These are phyloP conservation scores for Zychaea mexicana DNA, from an alignment of 371 early-diverging fungal genomes.

Conservation along the genomic window DNA sequence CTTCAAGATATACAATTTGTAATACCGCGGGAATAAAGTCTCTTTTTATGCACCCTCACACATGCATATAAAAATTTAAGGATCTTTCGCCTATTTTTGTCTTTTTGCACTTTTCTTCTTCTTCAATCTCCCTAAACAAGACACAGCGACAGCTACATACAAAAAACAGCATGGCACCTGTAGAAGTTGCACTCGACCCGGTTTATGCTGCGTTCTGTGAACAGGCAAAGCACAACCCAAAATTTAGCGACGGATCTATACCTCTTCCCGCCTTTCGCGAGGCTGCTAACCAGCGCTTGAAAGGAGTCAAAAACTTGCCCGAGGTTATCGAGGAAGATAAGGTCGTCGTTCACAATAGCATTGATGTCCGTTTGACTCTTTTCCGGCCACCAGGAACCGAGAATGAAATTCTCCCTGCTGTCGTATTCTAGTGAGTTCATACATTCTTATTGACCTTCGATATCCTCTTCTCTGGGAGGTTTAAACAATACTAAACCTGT, in stretches of 20 bases:
- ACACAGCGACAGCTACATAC: too few relatives aligned
- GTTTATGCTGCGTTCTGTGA: constrained; percentile 8
- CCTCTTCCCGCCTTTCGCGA: not conserved
- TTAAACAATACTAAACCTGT: too few relatives aligned
- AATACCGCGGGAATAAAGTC: too few relatives aligned
- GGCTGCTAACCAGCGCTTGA: not conserved
- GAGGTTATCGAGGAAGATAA: constrained; percentile 2
- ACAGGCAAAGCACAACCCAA: not conserved
- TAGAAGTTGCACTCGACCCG: constrained; percentile 1
- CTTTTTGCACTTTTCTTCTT: too few relatives aligned
- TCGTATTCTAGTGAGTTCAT: constrained; percentile 17
- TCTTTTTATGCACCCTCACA: too few relatives aligned
- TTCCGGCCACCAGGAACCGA: constrained; percentile 20
- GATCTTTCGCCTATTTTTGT: too few relatives aligned
- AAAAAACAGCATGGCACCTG: not conserved
- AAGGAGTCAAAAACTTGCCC: not conserved
- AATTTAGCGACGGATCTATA: not conserved
- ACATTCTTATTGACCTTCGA: too few relatives aligned
- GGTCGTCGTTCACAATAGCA: not conserved
- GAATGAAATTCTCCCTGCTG: constrained; percentile 11
- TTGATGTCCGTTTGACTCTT: not conserved
- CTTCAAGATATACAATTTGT: too few relatives aligned
- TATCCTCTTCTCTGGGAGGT: too few relatives aligned
- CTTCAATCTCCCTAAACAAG: too few relatives aligned
- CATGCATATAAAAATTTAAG: too few relatives aligned